A percentile compares a stretch with the other conserved stretches of the same genome.
These are phyloP conservation scores for Talaromyces albobiverticillius DNA, from an alignment of 2,329 filamentous ascomycete genomes.

Conservation along the genomic window DNA sequence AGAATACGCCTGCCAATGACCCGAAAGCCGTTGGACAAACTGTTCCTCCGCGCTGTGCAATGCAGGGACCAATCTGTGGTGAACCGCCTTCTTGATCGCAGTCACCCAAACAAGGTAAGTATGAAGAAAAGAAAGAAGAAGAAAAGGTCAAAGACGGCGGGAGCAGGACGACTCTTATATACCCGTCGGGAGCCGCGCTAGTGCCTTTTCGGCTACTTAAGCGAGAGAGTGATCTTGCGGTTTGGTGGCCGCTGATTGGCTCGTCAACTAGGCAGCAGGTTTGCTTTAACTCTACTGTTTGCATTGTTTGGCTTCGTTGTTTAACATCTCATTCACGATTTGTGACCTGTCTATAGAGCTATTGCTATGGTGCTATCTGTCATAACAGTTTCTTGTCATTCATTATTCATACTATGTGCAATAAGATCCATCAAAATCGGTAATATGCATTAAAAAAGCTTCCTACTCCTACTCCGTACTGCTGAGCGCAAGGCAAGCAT, in stretches of 20 bases:
- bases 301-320: slow-evolving; percentile 4
- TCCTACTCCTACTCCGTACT: slow-evolving; percentile 12
- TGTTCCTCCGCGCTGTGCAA: slow-evolving; percentile 57
- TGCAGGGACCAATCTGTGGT: slow-evolving; percentile 52
- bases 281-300: slow-evolving; percentile 4
- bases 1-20: slow-evolving; percentile 50
- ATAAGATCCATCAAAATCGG: background rate
- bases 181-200: slow-evolving; percentile 6
- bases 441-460: too few species aligned
- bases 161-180: slow-evolving; percentile 30
- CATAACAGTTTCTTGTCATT: background rate
- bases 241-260: slow-evolving; percentile 7
- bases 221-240: slow-evolving; percentile 13
- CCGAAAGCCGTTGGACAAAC: slow-evolving; percentile 50
- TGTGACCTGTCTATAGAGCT: background rate
- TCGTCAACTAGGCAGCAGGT: background rate
- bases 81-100: slow-evolving; percentile 46
- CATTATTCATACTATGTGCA: slow-evolving; percentile 6
- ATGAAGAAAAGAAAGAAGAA: slow-evolving; percentile 47
- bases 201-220: slow-evolving; percentile 6
- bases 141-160: slow-evolving; percentile 20
- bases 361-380: too few species aligned
- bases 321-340: background rate
- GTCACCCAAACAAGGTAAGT: slow-evolving; percentile 52
- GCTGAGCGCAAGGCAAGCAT: slow-evolving; percentile 74